Evolutionary conservation across 768 basidiomycete species (phyloP).

Genomic region (Mycena epipterygia): DNA sequence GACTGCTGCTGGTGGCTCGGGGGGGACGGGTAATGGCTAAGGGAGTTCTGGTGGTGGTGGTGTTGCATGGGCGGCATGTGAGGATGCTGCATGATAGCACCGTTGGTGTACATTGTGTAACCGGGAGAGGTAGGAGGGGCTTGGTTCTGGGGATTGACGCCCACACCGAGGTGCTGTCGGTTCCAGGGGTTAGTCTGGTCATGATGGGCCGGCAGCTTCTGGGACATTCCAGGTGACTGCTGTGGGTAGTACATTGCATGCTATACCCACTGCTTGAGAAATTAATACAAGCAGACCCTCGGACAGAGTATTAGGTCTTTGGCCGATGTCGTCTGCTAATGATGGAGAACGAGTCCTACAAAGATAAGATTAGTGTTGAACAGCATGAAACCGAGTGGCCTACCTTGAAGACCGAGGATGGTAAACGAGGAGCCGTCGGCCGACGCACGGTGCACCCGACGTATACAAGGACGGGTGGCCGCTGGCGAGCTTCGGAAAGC

Average conservation of each 20-base stretch:
- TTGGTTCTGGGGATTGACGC: conserved; percentile 59
- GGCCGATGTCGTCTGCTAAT: conserved; percentile 12
- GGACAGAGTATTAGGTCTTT: conserved; percentile 6
- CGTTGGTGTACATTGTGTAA: conserved; percentile 83
- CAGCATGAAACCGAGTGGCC: not conserved
- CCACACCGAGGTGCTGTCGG: conserved; percentile 64
- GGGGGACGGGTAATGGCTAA: conserved; percentile 86
- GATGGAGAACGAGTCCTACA: not conserved
- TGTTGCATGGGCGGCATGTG: conserved; percentile 67
- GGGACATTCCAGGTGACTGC: conserved; percentile 84
- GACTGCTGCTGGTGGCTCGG: conserved; percentile 74
- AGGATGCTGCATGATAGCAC: conserved; percentile 74
- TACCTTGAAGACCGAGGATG: conserved; percentile 18
- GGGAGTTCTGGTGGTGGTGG: conserved; percentile 86
- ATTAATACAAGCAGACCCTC: conserved; percentile 2
- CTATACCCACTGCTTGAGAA: conserved; percentile 28
- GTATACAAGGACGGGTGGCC: not conserved
- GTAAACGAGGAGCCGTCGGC: conserved; percentile 9
- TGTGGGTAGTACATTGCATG: conserved; percentile 88
- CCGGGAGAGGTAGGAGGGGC: conserved; percentile 76
- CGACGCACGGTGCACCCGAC: no score
- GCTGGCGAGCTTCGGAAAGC: not conserved
- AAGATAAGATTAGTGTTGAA: not conserved
- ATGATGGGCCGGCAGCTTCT: conserved; percentile 82
- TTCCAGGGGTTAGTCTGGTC: conserved; percentile 80